Base-by-base conservation (phyloP, 1,284 basidiomycete genomes). In the Sanguinoderma infundibulare region DNA sequence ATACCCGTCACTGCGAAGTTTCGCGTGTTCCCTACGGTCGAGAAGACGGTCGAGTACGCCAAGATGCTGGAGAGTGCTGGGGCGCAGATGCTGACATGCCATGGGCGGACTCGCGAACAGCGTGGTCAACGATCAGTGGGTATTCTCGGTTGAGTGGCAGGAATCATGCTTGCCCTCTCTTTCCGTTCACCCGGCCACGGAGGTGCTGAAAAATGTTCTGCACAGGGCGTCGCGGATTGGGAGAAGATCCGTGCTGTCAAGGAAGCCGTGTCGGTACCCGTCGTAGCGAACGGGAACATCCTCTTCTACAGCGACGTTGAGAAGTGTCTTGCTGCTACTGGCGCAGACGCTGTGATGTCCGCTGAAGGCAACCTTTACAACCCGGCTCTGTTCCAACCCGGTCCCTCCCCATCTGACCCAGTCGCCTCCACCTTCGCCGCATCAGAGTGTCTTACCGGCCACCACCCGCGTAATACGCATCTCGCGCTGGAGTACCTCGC, bases 251-350 rank as follows among this genome's bases (percentile, higher is more conserved):
- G 75, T 59, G 69, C 73, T 38, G 70, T 73, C 34, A 71, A 76
- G 63, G 74, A 91, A 68, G 92, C 94, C 0, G 94, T 98, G 32
- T 89, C 86, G 1, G 87, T 98, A 0, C 97, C 97, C 0, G 96
- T 98, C 1, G 94, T 99, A 72, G 96, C 97, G 0, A 99, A 99
- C 74, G 97, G 97, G n/a, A 98, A 98, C 74, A 87, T 98, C 53
- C 85, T 98, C 10, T 95, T 86, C 74, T 84, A 90, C 50, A 83
- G 87, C 26, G 96, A 99, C 74, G 87, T 96, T 54, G 81, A 84
- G 46, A 80, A 81, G 6, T 97, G 95, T 72, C 77, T 99, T 26
- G 81, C 83, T 15, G 83, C 84, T 36, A 99, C 97, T 0, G 92
- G 94, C 2, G 91, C 88, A 3, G 94, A 98, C 70, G 97, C 90